A percentile compares a stretch with the other conserved stretches of the same genome.
These are phyloP conservation scores for Pyricularia grisea DNA, from an alignment of 2,329 filamentous ascomycete genomes.

Conservation along the genomic window DNA sequence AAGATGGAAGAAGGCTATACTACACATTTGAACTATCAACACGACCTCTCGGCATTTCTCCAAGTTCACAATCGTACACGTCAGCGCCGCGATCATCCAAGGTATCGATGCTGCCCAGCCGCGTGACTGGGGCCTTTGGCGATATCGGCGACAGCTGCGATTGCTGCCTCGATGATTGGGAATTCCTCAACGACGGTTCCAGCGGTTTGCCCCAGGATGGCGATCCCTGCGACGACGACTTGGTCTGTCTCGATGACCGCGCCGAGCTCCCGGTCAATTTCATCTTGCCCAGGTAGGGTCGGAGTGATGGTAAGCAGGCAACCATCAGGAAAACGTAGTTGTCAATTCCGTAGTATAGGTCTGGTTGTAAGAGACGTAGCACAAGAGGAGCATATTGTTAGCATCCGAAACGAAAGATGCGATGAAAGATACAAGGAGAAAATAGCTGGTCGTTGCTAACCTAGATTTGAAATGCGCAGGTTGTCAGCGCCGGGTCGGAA, in stretches of 20 bases:
- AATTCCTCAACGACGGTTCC: neutral
- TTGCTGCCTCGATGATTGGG: neutral
- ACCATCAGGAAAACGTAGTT: neutral
- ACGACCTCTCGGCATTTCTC: neutral
- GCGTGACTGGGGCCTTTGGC: neutral
- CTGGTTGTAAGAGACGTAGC: neutral
- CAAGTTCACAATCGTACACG: neutral
- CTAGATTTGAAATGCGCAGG: neutral
- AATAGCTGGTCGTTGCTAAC: neutral
- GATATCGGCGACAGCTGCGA: neutral
- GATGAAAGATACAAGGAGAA: neutral
- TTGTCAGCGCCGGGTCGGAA: neutral
- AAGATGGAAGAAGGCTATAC: too few species aligned
- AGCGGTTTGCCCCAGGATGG: neutral
- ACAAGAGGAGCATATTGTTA: neutral
- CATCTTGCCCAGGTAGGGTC: neutral
- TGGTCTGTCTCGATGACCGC: neutral
- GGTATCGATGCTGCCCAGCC: neutral
- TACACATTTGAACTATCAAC: neutral
- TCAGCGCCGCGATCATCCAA: neutral
- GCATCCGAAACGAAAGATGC: neutral
- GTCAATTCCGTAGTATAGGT: neutral
- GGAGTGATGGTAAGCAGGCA: neutral
- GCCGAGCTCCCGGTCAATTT: neutral
- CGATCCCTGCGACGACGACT: neutral